Evolutionary conservation across 176 grass and related monocot species (phyloP).

Genomic region (Cenchrus fungigraminus): DNA sequence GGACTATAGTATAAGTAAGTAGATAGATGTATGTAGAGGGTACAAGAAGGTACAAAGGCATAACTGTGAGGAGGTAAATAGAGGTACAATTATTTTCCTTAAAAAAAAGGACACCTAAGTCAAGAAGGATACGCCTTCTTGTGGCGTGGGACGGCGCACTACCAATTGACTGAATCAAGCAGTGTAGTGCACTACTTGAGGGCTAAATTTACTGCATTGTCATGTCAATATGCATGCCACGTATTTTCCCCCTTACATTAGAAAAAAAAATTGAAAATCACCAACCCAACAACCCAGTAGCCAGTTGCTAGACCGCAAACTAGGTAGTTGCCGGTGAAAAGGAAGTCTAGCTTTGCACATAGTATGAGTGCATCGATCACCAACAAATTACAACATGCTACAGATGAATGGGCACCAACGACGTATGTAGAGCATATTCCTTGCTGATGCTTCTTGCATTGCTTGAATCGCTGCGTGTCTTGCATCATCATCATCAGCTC

Average conservation of each 20-base stretch:
- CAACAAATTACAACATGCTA: background rate
- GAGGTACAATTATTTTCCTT: too few species aligned
- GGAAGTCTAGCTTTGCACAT: conserved; percentile 9
- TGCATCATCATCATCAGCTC: background rate
- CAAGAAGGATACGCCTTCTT: background rate
- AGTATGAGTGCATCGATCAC: background rate
- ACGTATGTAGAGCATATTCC: background rate
- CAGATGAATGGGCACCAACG: background rate
- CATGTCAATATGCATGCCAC: conserved; percentile 11
- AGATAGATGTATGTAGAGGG: too few species aligned
- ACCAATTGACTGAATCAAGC: background rate
- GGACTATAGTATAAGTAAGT: too few species aligned
- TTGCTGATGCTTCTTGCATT: background rate
- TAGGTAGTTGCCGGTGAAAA: conserved; percentile 18
- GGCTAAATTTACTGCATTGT: background rate
- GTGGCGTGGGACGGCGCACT: background rate
- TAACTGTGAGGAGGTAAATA: too few species aligned
- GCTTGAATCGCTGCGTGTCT: background rate
- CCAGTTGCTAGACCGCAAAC: background rate
- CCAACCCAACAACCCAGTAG: conserved; percentile 2
- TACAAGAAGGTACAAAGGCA: too few species aligned
- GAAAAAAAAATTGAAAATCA: background rate
- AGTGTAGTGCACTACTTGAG: background rate
- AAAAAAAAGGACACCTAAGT: too few species aligned
- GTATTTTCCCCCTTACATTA: background rate